Percentiles rank a stretch among this genome's conserved stretches.
phyloP scores from a whole-genome alignment of 352 stramenopile species.

The Pythium diclinum region DNA sequence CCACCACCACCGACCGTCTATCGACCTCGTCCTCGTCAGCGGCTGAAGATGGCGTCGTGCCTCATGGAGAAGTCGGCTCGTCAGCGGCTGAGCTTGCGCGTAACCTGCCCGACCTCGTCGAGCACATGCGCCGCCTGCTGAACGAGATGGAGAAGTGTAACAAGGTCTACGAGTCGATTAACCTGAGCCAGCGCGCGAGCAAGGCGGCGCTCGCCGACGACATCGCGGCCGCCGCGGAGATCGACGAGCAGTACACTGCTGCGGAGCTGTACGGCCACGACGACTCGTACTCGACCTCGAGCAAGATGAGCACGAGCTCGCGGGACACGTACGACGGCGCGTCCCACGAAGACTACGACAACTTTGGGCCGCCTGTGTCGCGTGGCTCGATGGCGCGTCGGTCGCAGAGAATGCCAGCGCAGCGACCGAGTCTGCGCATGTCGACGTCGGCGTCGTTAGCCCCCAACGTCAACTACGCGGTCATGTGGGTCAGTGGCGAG shows the following conservation, averaged over 20 bases:
- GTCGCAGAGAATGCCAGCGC: conserved; percentile 8
- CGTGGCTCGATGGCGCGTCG: conserved; percentile 13
- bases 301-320: neutral
- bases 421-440: conserved; percentile 21
- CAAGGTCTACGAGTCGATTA: conserved; percentile 66
- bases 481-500: conserved; percentile 81
- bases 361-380: conserved; percentile 9
- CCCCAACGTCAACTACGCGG: conserved; percentile 45
- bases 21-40: conserved; percentile 2
- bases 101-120: conserved; percentile 61
- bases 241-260: neutral
- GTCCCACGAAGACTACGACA: neutral
- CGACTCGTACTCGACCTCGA: conserved; percentile 5
- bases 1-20: neutral
- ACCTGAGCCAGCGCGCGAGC: conserved; percentile 26
- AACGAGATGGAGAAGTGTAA: conserved; percentile 68
- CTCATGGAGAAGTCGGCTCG: conserved; percentile 30
- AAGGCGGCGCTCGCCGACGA: conserved; percentile 4
- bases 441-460: conserved; percentile 13
- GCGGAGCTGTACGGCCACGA: conserved; percentile 1
- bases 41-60: conserved; percentile 17
- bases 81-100: conserved; percentile 46
- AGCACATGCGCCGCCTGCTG: conserved; percentile 57
- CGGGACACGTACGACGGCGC: neutral
- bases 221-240: neutral